Base-by-base conservation (phyloP, 345 rosid species). In the Firmiana major region DNA sequence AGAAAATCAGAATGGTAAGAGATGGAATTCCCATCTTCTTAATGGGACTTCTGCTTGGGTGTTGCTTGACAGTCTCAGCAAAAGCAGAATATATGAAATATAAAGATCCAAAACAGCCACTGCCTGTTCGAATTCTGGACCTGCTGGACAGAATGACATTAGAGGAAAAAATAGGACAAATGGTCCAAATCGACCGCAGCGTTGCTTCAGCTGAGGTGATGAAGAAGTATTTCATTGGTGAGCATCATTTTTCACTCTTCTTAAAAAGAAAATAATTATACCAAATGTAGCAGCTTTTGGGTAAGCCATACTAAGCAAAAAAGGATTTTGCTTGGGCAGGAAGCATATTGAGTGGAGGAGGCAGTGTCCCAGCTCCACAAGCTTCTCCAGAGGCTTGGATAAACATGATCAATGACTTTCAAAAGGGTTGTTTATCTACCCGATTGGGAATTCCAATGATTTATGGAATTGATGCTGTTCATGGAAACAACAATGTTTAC, bases 401-500 rank as follows among this genome's bases (percentile, higher is more conserved):
- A 24, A 0, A 64, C 6, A 51, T 80, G 80, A 70, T 90, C 3
- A 90, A 91, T 77, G 79, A 77, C 0, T 82, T 86, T 63, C 93
- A 94, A 63, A 84, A 79, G 8, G 82, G 86, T 7, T 72, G 91
- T 22, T 82, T 92, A 28, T 86, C 93, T 6, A 90, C 90, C 5
- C 80, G 97, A 43, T 94, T 94, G 2, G 93, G 93, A 19, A 89
- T 94, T 82, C 98, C 97, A 8, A 34, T 90, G 87, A 86, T 94
- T 19, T 92, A 94, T 75, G 90, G 93, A 46, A 84, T 92, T 66
- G 98, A 94, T 83, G 96, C 90, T n/a, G 93, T 94, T 81, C 97
- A 94, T 77, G 97, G 97, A 12, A 89, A 92, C 80, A 91, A 79
- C 82, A 89, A 85, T 79, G 88, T 92, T 38, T 91, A 91, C 76